These are phyloP conservation scores for Hordeum marinum DNA, from an alignment of 176 grass and related monocot species.

Conservation along the genomic window DNA sequence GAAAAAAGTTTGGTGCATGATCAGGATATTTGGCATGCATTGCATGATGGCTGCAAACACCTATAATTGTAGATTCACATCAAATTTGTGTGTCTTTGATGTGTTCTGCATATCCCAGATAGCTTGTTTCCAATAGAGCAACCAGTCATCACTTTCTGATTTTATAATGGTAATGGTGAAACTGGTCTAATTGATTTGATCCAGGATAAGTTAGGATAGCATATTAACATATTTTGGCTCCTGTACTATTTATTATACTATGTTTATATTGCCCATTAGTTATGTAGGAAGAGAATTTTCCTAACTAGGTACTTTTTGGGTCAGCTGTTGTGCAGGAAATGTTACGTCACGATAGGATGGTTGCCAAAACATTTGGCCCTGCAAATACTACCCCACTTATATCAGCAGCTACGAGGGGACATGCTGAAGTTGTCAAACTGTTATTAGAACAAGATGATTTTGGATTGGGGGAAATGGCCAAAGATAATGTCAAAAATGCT, in stretches of 20 bases:
- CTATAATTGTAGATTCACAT: slow-evolving; percentile 21
- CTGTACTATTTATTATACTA: neutral
- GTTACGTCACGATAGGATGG: slow-evolving; percentile 40
- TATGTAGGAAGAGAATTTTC: neutral
- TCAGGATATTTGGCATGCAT: neutral
- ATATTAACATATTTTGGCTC: neutral
- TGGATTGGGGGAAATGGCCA: slow-evolving; percentile 67
- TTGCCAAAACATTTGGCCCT: slow-evolving; percentile 78
- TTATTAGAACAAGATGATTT: slow-evolving; percentile 69
- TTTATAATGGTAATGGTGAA: slow-evolving; percentile 5
- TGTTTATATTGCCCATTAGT: neutral
- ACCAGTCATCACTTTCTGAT: neutral
- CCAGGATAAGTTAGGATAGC: neutral
- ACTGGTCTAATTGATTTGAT: too few relatives aligned
- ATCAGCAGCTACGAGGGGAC: slow-evolving; percentile 81
- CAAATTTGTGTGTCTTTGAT: neutral
- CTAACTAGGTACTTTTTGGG: slow-evolving; percentile 11
- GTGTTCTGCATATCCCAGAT: neutral
- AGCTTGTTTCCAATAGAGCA: neutral
- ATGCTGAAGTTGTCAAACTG: slow-evolving; percentile 60
- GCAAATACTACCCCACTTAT: slow-evolving; percentile 76
- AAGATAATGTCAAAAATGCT: slow-evolving; percentile 85
- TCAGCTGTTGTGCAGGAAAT: slow-evolving; percentile 80
- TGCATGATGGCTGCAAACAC: neutral
- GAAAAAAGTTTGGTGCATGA: neutral